These are phyloP conservation scores for Cyberlindnera euphorbiae DNA, from an alignment of 805 yeast species.

Conservation along the genomic window DNA sequence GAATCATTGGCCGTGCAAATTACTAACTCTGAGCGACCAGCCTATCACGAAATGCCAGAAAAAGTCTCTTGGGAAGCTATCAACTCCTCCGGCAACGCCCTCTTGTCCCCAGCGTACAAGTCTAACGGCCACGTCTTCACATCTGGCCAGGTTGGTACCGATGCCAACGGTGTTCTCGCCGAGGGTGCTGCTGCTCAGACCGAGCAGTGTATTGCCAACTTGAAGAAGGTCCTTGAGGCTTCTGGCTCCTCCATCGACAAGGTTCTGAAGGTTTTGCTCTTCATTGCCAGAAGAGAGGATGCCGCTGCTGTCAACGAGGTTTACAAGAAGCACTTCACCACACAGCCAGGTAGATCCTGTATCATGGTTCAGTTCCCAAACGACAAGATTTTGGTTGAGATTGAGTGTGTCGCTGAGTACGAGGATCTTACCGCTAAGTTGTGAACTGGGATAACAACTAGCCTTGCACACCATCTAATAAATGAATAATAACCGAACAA, in stretches of 20 bases:
- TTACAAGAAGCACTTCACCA: constrained; percentile 41
- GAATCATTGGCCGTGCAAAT: no score
- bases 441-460: constrained; percentile 1
- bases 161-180: constrained; percentile 38
- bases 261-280: constrained; percentile 46
- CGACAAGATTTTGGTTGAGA: constrained; percentile 44
- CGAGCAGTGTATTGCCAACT: constrained; percentile 36
- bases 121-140: constrained; percentile 41
- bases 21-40: no score
- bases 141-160: constrained; percentile 44
- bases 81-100: constrained; percentile 25
- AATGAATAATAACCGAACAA: no score
- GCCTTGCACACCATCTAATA: no score
- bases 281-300: constrained; percentile 40
- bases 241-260: constrained; percentile 43
- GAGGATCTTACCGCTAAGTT: constrained; percentile 11
- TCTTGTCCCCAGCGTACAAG: constrained; percentile 39
- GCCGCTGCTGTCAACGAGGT: constrained; percentile 40
- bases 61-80: constrained; percentile 32
- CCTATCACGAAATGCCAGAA: no score
- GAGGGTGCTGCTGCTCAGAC: constrained; percentile 42
- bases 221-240: constrained; percentile 36
- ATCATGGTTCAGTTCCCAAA: constrained; percentile 49
- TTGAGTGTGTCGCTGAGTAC: constrained; percentile 43
- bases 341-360: constrained; percentile 51